Conservation (phyloP, 1,139 yeast genomes). For the Hansenula lynferdii region DNA sequence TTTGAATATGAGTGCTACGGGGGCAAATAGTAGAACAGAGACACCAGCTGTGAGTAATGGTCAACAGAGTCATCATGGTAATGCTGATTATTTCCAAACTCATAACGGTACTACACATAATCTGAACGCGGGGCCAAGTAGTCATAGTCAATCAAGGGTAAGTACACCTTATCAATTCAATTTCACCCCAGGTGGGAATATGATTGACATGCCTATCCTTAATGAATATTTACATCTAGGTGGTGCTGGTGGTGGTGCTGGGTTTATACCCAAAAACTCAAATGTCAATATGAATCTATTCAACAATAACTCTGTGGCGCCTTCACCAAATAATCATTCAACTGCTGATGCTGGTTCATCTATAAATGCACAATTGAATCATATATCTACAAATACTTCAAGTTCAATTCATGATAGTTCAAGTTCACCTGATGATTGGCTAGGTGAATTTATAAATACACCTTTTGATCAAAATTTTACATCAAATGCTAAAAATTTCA, state of each 20-base stretch:
- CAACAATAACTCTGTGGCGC: slow-evolving; percentile 3
- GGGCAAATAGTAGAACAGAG: neutral
- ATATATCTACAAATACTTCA: slow-evolving; percentile 7
- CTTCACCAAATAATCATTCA: neutral
- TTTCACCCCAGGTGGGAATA: slow-evolving; percentile 24
- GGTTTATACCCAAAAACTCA: slow-evolving; percentile 18
- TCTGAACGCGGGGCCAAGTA: neutral
- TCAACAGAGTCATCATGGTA: neutral
- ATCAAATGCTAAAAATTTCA: slow-evolving; percentile 32
- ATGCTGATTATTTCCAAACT: slow-evolving; percentile 6
- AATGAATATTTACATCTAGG: slow-evolving; percentile 26
- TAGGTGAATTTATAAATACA: slow-evolving; percentile 59
- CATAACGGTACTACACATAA: too few relatives aligned
- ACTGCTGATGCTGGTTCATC: slow-evolving; percentile 4
- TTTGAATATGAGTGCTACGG: slow-evolving; percentile 16
- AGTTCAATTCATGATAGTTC: slow-evolving; percentile 12
- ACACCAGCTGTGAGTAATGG: neutral
- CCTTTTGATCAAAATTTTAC: slow-evolving; percentile 49
- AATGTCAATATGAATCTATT: slow-evolving; percentile 18
- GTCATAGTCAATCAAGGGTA: slow-evolving; percentile 3
- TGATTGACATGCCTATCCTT: slow-evolving; percentile 25
- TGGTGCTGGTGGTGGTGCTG: slow-evolving; percentile 28
- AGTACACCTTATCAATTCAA: slow-evolving; percentile 36
- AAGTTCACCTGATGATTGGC: slow-evolving; percentile 46
- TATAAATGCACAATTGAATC: slow-evolving; percentile 2